These are phyloP conservation scores for Neurospora terricola DNA, from an alignment of 495 filamentous ascomycete genomes.

Conservation along the genomic window DNA sequence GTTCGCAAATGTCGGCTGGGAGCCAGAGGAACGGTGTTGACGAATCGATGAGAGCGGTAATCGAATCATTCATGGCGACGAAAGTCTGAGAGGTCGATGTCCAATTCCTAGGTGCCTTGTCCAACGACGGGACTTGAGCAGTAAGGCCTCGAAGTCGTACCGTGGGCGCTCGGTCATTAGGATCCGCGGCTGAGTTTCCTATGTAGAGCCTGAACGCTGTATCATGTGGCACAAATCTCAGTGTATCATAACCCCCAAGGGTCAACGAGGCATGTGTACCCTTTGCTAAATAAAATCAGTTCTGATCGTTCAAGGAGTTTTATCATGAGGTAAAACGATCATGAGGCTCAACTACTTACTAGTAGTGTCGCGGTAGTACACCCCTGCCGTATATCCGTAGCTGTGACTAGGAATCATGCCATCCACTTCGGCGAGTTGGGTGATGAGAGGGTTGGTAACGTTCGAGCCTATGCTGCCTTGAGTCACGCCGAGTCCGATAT, in stretches of 20 bases:
- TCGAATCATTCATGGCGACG: constrained; percentile 33
- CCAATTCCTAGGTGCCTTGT: constrained; percentile 31
- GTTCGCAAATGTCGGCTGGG: constrained; percentile 47
- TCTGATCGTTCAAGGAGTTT: background rate
- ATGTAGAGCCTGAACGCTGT: constrained; percentile 38
- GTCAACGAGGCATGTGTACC: constrained; percentile 48
- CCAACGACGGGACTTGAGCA: constrained; percentile 31
- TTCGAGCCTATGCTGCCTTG: constrained; percentile 31
- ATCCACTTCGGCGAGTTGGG: constrained; percentile 38
- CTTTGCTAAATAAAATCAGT: constrained; percentile 3
- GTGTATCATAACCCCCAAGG: constrained; percentile 54
- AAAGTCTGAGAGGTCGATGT: constrained; percentile 27
- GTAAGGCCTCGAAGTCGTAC: constrained; percentile 47
- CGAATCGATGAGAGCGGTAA: constrained; percentile 51
- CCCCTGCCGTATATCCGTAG: constrained; percentile 60
- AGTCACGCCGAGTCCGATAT: constrained; percentile 45
- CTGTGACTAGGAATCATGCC: constrained; percentile 49
- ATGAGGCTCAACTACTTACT: constrained; percentile 7
- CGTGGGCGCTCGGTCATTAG: constrained; percentile 33
- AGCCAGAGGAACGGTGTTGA: constrained; percentile 62
- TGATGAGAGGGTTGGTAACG: constrained; percentile 24
- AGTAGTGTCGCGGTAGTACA: constrained; percentile 42
- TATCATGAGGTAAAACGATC: background rate
- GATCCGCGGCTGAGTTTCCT: constrained; percentile 13
- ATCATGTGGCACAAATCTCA: constrained; percentile 46